Evolutionary conservation across 202 grass and related monocot genomes (phyloP).

Genomic region (Schoenoplectus triqueter): DNA sequence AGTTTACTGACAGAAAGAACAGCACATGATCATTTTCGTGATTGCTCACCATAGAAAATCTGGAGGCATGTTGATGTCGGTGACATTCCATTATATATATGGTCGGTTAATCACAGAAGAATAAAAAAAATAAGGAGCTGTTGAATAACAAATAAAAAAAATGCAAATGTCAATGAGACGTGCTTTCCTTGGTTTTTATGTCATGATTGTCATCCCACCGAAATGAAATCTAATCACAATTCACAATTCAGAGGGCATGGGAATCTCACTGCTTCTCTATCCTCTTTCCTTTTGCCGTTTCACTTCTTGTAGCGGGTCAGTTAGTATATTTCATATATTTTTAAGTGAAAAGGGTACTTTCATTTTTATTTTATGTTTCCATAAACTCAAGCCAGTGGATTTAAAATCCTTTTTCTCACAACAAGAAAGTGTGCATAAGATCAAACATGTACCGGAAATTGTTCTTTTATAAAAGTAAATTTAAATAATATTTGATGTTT

Average conservation of each 20-base stretch:
- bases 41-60: background rate
- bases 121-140: background rate
- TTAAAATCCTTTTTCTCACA: no score
- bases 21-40: background rate
- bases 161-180: constrained; percentile 22
- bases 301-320: constrained; percentile 15
- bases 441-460: no score
- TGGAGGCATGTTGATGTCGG: constrained; percentile 23
- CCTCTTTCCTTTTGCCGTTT: background rate
- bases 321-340: background rate
- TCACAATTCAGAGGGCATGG: background rate
- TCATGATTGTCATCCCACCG: background rate
- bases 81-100: constrained; percentile 16
- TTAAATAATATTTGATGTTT: no score
- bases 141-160: background rate
- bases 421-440: no score
- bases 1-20: background rate
- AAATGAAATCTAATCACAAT: background rate
- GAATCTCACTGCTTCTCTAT: background rate
- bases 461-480: no score
- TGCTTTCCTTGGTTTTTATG: constrained; percentile 16
- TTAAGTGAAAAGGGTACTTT: no score
- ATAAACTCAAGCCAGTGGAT: no score
- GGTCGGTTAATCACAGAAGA: constrained; percentile 28
- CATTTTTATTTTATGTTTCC: no score